Evolutionary conservation across 202 grass and related monocot genomes (phyloP).

Genomic region (Bolboschoenoplectus hybrid): DNA sequence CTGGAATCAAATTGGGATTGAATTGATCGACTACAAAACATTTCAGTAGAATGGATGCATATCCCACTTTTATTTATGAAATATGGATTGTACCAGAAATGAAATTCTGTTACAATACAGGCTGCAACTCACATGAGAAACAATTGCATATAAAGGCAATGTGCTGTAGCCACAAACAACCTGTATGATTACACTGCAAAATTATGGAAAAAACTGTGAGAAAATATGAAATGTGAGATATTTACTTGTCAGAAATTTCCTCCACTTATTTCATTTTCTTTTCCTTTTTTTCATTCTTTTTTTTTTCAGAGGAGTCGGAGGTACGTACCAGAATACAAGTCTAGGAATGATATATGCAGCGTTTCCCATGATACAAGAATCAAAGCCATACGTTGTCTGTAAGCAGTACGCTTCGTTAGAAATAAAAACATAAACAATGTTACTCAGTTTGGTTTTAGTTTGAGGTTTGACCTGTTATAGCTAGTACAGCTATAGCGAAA

Average conservation of each 20-base stretch:
- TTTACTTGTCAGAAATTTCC: too few relatives aligned
- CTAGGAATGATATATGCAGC: conserved; percentile 41
- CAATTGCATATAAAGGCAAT: conserved; percentile 46
- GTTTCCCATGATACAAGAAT: conserved; percentile 50
- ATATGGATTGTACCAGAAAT: not conserved
- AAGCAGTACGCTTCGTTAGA: not conserved
- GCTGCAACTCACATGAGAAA: conserved; percentile 46
- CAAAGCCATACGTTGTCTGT: conserved; percentile 43
- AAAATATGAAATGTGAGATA: not conserved
- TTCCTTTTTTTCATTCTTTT: not conserved
- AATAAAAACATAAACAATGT: not conserved
- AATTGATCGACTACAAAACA: not conserved
- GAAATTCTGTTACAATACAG: not conserved
- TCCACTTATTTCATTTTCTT: not conserved
- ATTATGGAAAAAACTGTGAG: conserved; percentile 3
- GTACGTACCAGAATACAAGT: conserved; percentile 40
- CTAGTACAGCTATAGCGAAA: too few relatives aligned
- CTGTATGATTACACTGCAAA: conserved; percentile 41
- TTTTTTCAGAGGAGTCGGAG: too few relatives aligned
- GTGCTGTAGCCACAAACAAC: conserved; percentile 56
- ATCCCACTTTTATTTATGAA: not conserved
- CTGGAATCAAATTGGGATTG: not conserved
- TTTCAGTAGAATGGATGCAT: not conserved
- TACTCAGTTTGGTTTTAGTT: not conserved
- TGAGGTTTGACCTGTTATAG: too few relatives aligned